phyloP scores from a whole-genome alignment of 345 rosid species.

The Populus tremula region DNA sequence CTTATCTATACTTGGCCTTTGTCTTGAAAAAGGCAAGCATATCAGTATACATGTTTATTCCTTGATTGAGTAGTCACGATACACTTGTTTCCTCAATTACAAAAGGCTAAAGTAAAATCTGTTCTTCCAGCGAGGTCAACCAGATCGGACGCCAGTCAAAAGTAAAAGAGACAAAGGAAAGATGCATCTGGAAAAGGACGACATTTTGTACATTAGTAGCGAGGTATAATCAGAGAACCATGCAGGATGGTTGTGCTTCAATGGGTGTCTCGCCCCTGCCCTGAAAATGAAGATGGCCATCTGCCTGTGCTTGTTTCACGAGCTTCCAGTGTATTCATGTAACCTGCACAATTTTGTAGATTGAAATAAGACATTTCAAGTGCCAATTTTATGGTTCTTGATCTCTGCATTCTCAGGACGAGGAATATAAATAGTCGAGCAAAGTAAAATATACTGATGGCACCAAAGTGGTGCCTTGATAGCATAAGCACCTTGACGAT shows the following conservation, averaged over 20 bases:
- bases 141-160: constrained; percentile 47
- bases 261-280: not conserved
- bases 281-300: not conserved
- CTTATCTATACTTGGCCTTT: constrained; percentile 78
- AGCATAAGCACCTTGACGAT: not conserved
- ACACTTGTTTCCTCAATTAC: not conserved
- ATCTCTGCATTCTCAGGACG: not conserved
- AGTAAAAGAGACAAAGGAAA: constrained; percentile 65
- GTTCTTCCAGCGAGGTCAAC: constrained; percentile 63
- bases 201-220: constrained; percentile 50
- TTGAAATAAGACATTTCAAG: not conserved
- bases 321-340: not conserved
- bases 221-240: constrained; percentile 6
- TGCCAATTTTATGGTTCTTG: not conserved
- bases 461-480: not conserved
- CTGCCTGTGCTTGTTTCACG: not conserved
- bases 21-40: constrained; percentile 75
- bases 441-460: not conserved
- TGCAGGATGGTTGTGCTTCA: not conserved
- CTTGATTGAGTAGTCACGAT: too few relatives aligned
- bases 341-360: constrained; percentile 11
- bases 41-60: not conserved
- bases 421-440: not conserved
- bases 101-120: not conserved
- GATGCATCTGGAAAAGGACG: constrained; percentile 72